Conservation (phyloP, 306 rosid genomes). For the Vicia sativa region DNA sequence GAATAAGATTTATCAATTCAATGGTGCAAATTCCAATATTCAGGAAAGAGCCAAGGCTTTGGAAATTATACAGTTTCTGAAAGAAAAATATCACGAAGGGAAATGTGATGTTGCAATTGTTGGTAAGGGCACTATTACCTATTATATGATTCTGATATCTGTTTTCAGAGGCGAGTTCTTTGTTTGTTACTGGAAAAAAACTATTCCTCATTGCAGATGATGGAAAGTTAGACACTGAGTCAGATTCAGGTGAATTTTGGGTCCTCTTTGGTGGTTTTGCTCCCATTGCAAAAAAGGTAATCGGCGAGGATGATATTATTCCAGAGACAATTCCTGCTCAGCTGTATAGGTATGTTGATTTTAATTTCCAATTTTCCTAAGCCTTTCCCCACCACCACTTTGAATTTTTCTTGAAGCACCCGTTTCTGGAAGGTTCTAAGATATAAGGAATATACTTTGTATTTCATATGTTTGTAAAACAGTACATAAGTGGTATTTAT, state of each 20-base stretch:
- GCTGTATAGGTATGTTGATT: slow-evolving; percentile 63
- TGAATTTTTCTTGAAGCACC: not conserved
- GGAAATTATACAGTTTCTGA: slow-evolving; percentile 89
- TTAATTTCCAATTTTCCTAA: not conserved
- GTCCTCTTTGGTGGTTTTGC: slow-evolving; percentile 98
- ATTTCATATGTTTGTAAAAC: too few species aligned
- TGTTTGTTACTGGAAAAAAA: slow-evolving; percentile 31
- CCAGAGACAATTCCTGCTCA: slow-evolving; percentile 77
- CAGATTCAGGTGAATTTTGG: slow-evolving; percentile 99
- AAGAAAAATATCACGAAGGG: slow-evolving; percentile 90
- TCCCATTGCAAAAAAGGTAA: slow-evolving; percentile 87
- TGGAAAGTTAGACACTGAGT: slow-evolving; percentile 96
- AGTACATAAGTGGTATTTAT: too few species aligned
- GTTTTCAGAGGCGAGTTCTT: slow-evolving; percentile 22
- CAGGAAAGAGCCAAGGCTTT: slow-evolving; percentile 98
- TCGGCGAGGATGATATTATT: slow-evolving; percentile 75
- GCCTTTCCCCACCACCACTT: not conserved
- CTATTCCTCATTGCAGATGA: slow-evolving; percentile 62
- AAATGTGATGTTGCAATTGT: slow-evolving; percentile 88
- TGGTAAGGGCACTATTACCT: slow-evolving; percentile 59
- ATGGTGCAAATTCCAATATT: slow-evolving; percentile 94
- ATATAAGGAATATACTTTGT: not conserved
- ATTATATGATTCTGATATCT: slow-evolving; percentile 13
- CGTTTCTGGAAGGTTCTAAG: not conserved
- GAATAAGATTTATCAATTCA: slow-evolving; percentile 87